phyloP scores from a whole-genome alignment of 139 green algal genomes.

The Closterium sp. region DNA sequence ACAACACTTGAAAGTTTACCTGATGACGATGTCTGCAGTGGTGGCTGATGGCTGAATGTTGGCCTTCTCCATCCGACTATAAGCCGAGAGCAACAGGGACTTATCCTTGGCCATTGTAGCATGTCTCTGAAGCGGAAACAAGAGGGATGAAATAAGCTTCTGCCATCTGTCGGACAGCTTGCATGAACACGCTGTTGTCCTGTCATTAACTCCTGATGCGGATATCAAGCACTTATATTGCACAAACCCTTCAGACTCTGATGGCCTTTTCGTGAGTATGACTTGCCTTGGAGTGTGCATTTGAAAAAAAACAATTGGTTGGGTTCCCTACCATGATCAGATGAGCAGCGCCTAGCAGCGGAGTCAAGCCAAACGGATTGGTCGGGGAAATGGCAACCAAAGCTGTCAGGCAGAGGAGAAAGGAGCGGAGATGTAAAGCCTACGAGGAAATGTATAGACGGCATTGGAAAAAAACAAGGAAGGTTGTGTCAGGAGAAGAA shows the following conservation, averaged over 20 bases:
- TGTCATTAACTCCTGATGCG: neutral
- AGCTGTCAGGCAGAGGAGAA: neutral
- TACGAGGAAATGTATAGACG: neutral
- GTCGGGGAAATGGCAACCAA: neutral
- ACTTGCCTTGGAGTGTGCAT: neutral
- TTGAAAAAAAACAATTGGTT: neutral
- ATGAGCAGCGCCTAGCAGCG: neutral
- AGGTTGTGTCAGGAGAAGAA: neutral
- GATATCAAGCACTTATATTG: neutral
- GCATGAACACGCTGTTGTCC: too few relatives aligned
- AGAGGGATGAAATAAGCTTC: neutral
- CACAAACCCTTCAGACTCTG: neutral
- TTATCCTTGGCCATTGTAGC: neutral
- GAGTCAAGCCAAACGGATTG: neutral
- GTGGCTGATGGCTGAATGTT: neutral
- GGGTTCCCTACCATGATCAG: too few relatives aligned
- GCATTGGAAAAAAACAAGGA: neutral
- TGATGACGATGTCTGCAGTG: neutral
- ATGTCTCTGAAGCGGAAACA: neutral
- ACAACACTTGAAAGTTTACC: neutral
- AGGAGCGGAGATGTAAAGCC: neutral
- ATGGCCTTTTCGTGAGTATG: neutral
- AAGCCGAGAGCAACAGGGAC: neutral
- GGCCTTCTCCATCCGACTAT: neutral
- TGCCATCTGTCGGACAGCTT: too few relatives aligned